A percentile compares a stretch with the other conserved stretches of the same genome.
phyloP scores from a whole-genome alignment of 192 early-diverging fungal species.

The Oehlia diaphana region DNA sequence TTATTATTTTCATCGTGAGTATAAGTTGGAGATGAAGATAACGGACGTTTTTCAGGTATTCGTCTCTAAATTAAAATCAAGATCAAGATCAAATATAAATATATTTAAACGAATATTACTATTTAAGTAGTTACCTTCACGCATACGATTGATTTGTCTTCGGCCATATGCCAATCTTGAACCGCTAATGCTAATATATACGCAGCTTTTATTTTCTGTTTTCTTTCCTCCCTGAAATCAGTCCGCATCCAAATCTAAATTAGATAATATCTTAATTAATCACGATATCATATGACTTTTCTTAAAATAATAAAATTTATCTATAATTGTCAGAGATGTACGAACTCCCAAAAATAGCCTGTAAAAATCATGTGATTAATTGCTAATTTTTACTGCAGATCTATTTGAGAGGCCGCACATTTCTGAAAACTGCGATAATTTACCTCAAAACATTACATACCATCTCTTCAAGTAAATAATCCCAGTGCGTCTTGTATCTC shows the following conservation, averaged over 20 bases:
- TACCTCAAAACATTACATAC: slow-evolving; percentile 34
- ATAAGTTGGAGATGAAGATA: not conserved
- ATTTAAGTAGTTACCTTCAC: slow-evolving; percentile 48
- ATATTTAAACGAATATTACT: not conserved
- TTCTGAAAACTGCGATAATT: not conserved
- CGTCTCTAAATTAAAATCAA: slow-evolving; percentile 7
- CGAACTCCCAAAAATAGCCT: no score
- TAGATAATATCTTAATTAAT: not conserved
- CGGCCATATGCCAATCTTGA: slow-evolving; percentile 72
- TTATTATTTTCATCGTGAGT: not conserved
- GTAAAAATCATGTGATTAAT: no score
- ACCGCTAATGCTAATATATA: slow-evolving; percentile 62
- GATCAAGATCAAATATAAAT: not conserved
- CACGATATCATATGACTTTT: not conserved
- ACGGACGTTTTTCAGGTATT: not conserved
- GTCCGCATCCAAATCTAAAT: slow-evolving; percentile 72
- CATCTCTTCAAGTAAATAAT: slow-evolving; percentile 79
- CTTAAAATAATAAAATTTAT: not conserved
- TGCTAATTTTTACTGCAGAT: no score
- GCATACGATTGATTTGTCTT: slow-evolving; percentile 69
- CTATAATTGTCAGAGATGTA: not conserved
- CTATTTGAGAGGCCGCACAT: no score
- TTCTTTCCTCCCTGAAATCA: slow-evolving; percentile 81
- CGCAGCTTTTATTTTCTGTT: slow-evolving; percentile 79
- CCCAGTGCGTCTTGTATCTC: slow-evolving; percentile 69